phyloP scores from a whole-genome alignment of 2,329 filamentous ascomycete species.

The Fusarium brachygibbosum region DNA sequence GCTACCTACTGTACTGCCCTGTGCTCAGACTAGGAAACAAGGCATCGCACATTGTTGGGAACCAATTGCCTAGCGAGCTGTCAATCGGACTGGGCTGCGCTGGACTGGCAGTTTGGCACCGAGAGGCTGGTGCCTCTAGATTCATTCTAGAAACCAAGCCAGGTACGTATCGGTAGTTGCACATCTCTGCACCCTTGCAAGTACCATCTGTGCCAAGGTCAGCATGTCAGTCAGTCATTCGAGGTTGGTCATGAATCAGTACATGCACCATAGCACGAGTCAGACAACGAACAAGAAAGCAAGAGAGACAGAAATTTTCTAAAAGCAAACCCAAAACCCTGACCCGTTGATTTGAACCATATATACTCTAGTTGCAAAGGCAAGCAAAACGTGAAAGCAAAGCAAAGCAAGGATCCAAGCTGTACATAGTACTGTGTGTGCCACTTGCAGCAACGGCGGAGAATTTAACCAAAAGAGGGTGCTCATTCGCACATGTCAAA shows the following conservation, averaged over 20 bases:
- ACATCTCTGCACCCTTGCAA: slow-evolving; percentile 26
- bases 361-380: slow-evolving; percentile 39
- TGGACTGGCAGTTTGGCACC: slow-evolving; percentile 5
- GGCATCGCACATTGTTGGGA: slow-evolving; percentile 21
- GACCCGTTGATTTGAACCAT: slow-evolving; percentile 40
- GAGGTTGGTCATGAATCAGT: slow-evolving; percentile 37
- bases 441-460: slow-evolving; percentile 32
- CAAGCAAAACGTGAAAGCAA: slow-evolving; percentile 32
- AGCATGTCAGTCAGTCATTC: slow-evolving; percentile 22
- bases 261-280: slow-evolving; percentile 26
- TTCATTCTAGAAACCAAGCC: slow-evolving; percentile 27
- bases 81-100: background rate
- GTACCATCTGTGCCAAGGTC: slow-evolving; percentile 3
- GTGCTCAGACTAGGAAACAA: slow-evolving; percentile 10
- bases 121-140: slow-evolving; percentile 22
- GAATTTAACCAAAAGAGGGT: slow-evolving; percentile 38
- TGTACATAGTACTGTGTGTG: slow-evolving; percentile 10
- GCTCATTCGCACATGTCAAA: slow-evolving; percentile 18
- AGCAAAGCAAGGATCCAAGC: slow-evolving; percentile 12
- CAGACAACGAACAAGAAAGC: slow-evolving; percentile 9
- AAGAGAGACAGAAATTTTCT: slow-evolving; percentile 15
- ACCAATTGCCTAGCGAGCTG: slow-evolving; percentile 27
- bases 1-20: background rate
- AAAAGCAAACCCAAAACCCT: slow-evolving; percentile 16
- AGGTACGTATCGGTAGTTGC: slow-evolving; percentile 34